These are phyloP conservation scores for Neonectria faginata DNA, from an alignment of 2,329 filamentous ascomycete genomes.

Conservation along the genomic window DNA sequence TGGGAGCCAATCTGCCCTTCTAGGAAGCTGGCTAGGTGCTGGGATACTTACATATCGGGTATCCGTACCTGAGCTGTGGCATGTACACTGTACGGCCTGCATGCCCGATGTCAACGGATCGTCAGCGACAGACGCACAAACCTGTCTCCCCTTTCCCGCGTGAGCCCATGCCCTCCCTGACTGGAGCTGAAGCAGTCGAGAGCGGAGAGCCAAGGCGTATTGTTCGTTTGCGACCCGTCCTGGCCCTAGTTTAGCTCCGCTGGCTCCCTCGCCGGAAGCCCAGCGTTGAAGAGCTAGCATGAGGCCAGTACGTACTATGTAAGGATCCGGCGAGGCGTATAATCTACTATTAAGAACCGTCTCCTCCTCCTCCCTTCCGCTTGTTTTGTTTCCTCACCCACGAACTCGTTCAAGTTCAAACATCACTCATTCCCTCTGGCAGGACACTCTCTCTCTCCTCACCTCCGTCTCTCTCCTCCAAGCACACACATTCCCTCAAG, in stretches of 20 bases:
- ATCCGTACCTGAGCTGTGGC: neutral
- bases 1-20: slow-evolving; percentile 2
- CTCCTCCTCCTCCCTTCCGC: slow-evolving; percentile 37
- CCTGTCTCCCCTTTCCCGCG: neutral
- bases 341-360: slow-evolving; percentile 36
- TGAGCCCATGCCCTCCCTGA: slow-evolving; percentile 10
- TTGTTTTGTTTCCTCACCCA: slow-evolving; percentile 39
- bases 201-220: slow-evolving; percentile 5
- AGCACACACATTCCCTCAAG: slow-evolving; percentile 42
- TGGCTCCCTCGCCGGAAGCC: slow-evolving; percentile 23
- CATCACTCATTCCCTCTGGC: slow-evolving; percentile 46
- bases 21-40: neutral
- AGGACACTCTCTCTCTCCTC: slow-evolving; percentile 42
- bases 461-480: neutral
- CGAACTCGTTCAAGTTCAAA: slow-evolving; percentile 44
- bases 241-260: slow-evolving; percentile 16
- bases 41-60: neutral
- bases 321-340: slow-evolving; percentile 41
- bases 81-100: neutral
- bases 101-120: slow-evolving; percentile 7
- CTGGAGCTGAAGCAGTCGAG: neutral
- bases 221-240: slow-evolving; percentile 17
- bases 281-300: slow-evolving; percentile 40
- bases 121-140: slow-evolving; percentile 5
- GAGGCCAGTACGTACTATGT: slow-evolving; percentile 24